A percentile compares a stretch with the other conserved stretches of the same genome.
These are phyloP conservation scores for Escallonia rubra DNA, from an alignment of 129 eudicot species.

Conservation along the genomic window DNA sequence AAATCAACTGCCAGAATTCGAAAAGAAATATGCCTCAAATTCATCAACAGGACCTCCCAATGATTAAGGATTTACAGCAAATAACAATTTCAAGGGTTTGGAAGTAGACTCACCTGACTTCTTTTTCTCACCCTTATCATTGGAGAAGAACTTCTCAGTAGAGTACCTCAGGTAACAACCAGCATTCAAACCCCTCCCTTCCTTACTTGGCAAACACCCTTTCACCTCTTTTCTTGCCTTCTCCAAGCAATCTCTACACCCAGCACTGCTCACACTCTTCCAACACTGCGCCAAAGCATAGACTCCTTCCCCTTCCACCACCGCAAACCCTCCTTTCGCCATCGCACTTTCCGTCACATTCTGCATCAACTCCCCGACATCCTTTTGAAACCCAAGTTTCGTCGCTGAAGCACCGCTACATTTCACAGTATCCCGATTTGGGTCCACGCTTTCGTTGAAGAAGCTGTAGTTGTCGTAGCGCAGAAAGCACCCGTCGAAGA, in stretches of 20 bases:
- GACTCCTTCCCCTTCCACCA: slow-evolving; percentile 14
- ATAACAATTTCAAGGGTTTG: neutral
- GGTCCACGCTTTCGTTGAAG: neutral
- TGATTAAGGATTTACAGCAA: neutral
- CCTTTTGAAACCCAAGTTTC: neutral
- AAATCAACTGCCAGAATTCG: too few relatives aligned
- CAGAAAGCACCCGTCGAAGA: neutral
- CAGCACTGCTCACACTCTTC: neutral
- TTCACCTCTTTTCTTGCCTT: neutral
- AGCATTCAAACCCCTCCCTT: slow-evolving; percentile 8
- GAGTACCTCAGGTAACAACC: slow-evolving; percentile 16
- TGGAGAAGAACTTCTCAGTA: slow-evolving; percentile 1
- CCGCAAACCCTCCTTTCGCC: slow-evolving; percentile 38
- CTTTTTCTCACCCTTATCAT: slow-evolving; percentile 18
- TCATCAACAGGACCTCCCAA: slow-evolving; percentile 7
- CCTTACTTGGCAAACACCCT: slow-evolving; percentile 3
- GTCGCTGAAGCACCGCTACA: neutral
- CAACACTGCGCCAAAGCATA: slow-evolving; percentile 12
- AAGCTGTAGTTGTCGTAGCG: neutral
- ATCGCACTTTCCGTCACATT: slow-evolving; percentile 36
- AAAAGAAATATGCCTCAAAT: slow-evolving; percentile 3
- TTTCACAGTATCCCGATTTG: neutral
- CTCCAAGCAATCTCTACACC: slow-evolving; percentile 8
- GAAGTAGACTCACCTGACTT: slow-evolving; percentile 33
- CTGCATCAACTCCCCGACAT: slow-evolving; percentile 33